Evolutionary conservation across 73 alveolate genomes (phyloP), one percentile per base, ranked within the genome.

Genomic region (Paramecium primaurelia): DNA sequence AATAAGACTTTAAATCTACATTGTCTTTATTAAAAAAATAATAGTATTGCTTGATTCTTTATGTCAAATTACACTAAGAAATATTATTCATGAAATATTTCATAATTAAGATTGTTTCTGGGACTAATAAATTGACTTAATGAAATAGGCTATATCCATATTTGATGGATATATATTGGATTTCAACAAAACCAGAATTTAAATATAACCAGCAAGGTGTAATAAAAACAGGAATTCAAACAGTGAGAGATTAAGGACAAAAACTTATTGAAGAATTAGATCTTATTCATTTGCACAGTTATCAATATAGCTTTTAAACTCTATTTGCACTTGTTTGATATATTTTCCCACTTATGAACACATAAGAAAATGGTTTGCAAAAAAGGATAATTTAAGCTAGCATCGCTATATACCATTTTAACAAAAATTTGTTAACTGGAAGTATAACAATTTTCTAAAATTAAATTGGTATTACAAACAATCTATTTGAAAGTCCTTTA

Each of bases 171-270:
- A 71, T 37, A 32, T 59, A 71, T 71, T 71, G 30, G 86, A 71
- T 71, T 71, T 71, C 3, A 73, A 9, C n/a, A 73, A 73, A 73
- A 73, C 87, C 26, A 73, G 87, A 34, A 73, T 73, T 34, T 59
- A 71, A 71, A 71, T 71, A 30, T 12, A 37, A 30, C 12, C 16
- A 10, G 30, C 14, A 26, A 71, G 86, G 86, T 2, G 9, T 37
- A 30, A 26, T 71, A 5, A 71, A 12, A 71, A 34, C 28, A 10
- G 86, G 86, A 30, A 71, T 71, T 7, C 20, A 34, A 40, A 36
- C 2, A 32, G n/a, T 34, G 4, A 37, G 59, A 36, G 87, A 73
- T 10, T 40, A 73, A 37, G 87, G 87, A 16, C 8, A 36, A 16
- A 10, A 10, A 34, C 59, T 1, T 42, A 36, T 9, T 73, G 36